Evolutionary conservation across 352 stramenopile species (phyloP).

Genomic region (Globisporangium alternatum): DNA sequence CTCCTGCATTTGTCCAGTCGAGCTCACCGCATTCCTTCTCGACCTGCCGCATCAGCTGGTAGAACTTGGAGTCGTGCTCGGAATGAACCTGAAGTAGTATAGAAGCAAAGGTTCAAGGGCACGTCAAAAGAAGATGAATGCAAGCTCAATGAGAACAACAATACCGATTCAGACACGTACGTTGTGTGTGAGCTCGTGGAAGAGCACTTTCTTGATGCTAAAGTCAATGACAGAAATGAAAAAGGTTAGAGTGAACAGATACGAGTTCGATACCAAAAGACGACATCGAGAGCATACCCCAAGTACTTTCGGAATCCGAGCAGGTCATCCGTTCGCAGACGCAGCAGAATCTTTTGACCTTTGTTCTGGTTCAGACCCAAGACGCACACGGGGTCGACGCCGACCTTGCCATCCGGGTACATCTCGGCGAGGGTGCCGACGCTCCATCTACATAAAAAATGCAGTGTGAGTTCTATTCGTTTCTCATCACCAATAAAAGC

Average conservation of each 20-base stretch:
- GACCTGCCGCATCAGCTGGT: constrained; percentile 76
- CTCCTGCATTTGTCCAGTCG: constrained; percentile 55
- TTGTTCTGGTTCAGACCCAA: constrained; percentile 96
- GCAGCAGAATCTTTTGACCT: constrained; percentile 91
- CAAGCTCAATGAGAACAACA: background rate
- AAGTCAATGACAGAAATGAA: background rate
- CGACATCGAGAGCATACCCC: constrained; percentile 31
- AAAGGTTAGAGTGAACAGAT: background rate
- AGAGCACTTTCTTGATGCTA: constrained; percentile 93
- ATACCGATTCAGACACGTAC: constrained; percentile 29
- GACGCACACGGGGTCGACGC: constrained; percentile 82
- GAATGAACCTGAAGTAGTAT: constrained; percentile 45
- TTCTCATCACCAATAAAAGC: too few species aligned
- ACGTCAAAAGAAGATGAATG: background rate
- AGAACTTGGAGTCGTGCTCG: constrained; percentile 79
- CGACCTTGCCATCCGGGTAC: constrained; percentile 89
- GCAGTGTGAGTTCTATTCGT: background rate
- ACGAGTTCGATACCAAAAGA: background rate
- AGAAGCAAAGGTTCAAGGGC: background rate
- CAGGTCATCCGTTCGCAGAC: constrained; percentile 94
- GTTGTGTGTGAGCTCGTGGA: constrained; percentile 94
- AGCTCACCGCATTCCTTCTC: constrained; percentile 72
- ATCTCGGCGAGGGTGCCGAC: constrained; percentile 87
- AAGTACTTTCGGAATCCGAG: constrained; percentile 90
- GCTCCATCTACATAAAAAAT: constrained; percentile 53